These are phyloP conservation scores for Rhodotorula glutinis DNA, from an alignment of 1,284 basidiomycete species.

Conservation along the genomic window DNA sequence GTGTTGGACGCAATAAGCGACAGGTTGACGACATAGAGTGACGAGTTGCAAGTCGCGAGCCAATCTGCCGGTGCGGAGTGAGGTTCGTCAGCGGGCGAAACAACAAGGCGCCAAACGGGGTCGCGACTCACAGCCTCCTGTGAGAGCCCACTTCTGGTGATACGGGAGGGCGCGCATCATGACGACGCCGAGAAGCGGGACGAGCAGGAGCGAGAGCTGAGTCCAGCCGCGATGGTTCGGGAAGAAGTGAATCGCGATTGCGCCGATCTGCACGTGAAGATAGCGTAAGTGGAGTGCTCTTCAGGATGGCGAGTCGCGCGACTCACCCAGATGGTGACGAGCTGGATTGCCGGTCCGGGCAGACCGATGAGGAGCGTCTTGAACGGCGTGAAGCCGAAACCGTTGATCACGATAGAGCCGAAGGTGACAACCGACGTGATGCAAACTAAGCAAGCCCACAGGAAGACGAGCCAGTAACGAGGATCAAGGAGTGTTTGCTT, in stretches of 20 bases:
- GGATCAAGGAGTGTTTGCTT: background rate
- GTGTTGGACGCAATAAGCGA: slow-evolving; percentile 16
- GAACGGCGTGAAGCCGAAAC: slow-evolving; percentile 6
- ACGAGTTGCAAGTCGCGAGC: slow-evolving; percentile 22
- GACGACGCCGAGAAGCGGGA: slow-evolving; percentile 13
- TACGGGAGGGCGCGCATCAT: slow-evolving; percentile 5
- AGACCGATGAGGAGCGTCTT: background rate
- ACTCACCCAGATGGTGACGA: slow-evolving; percentile 8
- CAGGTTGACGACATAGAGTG: slow-evolving; percentile 25
- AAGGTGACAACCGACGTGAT: slow-evolving; percentile 1
- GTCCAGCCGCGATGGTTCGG: slow-evolving; percentile 10
- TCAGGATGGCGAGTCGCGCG: too few relatives aligned
- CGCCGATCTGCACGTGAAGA: background rate
- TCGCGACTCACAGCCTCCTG: background rate
- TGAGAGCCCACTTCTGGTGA: background rate
- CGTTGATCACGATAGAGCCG: slow-evolving; percentile 4
- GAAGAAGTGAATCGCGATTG: background rate
- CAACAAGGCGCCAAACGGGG: too few relatives aligned
- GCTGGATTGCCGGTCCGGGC: background rate
- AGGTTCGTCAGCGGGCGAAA: background rate
- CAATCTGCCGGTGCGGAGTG: slow-evolving; percentile 3
- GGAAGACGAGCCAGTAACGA: slow-evolving; percentile 1
- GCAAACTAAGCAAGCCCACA: background rate
- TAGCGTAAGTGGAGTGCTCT: background rate
- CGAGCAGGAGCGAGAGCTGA: slow-evolving; percentile 8